A percentile compares a stretch with the other conserved stretches of the same genome.
Evolutionary conservation across 2,329 filamentous ascomycete genomes (phyloP).

Genomic region (Periconia sp.): DNA sequence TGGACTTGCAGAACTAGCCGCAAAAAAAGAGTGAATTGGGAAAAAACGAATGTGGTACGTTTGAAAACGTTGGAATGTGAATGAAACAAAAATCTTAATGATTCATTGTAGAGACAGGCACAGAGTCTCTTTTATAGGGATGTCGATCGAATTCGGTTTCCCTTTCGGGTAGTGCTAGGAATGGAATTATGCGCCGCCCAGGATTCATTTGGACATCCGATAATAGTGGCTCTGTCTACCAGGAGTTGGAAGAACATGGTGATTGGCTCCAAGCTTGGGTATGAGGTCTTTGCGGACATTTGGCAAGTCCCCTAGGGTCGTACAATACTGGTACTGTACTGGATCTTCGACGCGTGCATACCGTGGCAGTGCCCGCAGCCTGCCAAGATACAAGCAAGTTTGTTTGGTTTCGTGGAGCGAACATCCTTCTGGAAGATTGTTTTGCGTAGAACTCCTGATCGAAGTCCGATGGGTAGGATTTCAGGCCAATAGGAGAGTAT

Average conservation of each 20-base stretch:
- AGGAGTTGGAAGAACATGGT: neutral
- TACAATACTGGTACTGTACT: too few relatives aligned
- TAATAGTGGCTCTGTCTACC: neutral
- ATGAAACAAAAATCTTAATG: neutral
- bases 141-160: neutral
- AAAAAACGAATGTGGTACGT: neutral
- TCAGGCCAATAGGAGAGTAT: neutral
- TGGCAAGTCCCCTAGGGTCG: neutral
- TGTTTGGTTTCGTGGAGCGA: neutral
- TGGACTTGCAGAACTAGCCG: neutral
- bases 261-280: neutral
- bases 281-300: neutral
- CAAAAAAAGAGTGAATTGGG: neutral
- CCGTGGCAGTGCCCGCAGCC: too few relatives aligned
- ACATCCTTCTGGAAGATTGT: neutral
- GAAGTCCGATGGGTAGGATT: neutral
- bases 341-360: too few relatives aligned
- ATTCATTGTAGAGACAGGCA: neutral
- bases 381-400: neutral
- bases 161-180: neutral
- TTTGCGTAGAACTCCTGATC: neutral
- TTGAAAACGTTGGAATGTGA: neutral
- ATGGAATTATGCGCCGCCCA: neutral
- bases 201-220: neutral
- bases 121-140: neutral